Conservation (phyloP, 441 rosid genomes). For the Biscutella auriculata region DNA sequence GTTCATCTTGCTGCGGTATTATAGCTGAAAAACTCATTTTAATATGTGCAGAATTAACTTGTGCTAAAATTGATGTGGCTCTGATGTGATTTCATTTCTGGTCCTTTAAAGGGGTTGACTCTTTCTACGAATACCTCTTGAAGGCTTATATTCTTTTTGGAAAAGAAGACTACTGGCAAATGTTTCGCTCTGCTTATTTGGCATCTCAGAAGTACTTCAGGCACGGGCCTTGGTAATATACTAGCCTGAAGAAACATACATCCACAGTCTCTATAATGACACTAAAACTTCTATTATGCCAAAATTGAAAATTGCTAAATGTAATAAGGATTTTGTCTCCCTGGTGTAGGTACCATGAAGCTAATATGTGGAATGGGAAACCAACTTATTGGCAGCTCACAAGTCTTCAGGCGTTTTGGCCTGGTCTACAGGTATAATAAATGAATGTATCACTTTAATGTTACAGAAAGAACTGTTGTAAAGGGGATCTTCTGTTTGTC, state of each 20-base stretch:
- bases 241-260: conserved; percentile 5
- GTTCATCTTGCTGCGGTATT: not conserved
- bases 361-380: conserved; percentile 87
- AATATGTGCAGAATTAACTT: not conserved
- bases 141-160: conserved; percentile 92
- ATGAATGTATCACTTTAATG: conserved; percentile 3
- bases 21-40: not conserved
- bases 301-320: not conserved
- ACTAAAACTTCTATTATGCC: not conserved
- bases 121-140: conserved; percentile 82
- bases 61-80: not conserved
- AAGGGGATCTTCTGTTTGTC: conserved; percentile 14
- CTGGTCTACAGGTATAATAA: conserved; percentile 73
- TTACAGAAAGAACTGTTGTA: not conserved
- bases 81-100: conserved; percentile 23
- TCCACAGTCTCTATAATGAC: conserved; percentile 11
- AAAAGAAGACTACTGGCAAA: conserved; percentile 91
- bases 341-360: conserved; percentile 78
- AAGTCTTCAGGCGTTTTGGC: conserved; percentile 99
- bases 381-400: conserved; percentile 98
- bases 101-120: conserved; percentile 72
- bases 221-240: conserved; percentile 80
- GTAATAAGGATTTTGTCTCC: conserved; percentile 4
- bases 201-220: conserved; percentile 87
- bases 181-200: conserved; percentile 85